These are phyloP conservation scores for Boeremia exigua DNA, from an alignment of 2,329 filamentous ascomycete species.

Conservation along the genomic window DNA sequence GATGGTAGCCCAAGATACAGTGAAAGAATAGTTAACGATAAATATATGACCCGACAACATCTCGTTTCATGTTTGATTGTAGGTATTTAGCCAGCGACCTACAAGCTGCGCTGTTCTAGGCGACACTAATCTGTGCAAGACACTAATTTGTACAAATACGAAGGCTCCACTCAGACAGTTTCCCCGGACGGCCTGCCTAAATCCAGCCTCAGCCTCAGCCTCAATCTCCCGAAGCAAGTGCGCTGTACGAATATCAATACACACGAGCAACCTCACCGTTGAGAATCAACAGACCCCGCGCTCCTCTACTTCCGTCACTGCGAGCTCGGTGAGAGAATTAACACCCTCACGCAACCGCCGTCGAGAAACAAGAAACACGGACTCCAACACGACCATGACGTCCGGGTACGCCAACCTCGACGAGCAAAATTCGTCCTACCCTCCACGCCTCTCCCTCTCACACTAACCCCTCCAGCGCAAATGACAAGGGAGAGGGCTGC, in stretches of 20 bases:
- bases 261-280: background rate
- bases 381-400: background rate
- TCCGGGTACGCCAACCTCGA: background rate
- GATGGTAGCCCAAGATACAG: background rate
- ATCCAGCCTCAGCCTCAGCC: background rate
- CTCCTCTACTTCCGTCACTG: too few species aligned
- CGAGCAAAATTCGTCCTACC: background rate
- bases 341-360: too few species aligned
- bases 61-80: background rate
- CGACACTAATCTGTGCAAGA: background rate
- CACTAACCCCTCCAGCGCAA: background rate
- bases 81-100: background rate
- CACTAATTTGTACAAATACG: too few species aligned
- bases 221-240: background rate
- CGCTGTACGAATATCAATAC: background rate
- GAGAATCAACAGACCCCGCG: background rate
- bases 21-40: background rate
- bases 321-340: too few species aligned
- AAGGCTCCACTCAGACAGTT: too few species aligned
- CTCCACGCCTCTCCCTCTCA: background rate
- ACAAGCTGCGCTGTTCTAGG: background rate
- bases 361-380: too few species aligned
- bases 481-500: too few species aligned
- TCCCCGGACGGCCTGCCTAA: too few species aligned
- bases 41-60: background rate